Conservation (phyloP, 2,329 filamentous ascomycete genomes). For the Beauveria rudraprayagi region DNA sequence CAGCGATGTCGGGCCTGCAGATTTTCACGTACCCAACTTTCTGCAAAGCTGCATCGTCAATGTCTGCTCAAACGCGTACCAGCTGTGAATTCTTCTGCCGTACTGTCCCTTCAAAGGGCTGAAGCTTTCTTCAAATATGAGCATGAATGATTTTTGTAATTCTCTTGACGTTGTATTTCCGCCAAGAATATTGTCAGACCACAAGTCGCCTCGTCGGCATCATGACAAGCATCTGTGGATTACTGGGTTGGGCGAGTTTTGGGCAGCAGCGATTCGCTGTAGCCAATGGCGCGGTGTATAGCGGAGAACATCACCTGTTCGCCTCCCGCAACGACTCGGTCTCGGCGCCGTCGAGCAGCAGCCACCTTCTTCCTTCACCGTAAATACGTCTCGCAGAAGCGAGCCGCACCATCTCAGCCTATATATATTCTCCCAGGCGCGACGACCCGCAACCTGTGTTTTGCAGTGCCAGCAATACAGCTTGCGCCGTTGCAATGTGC, state of each 20-base stretch:
- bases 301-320: constrained; percentile 4
- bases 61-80: not conserved
- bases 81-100: not conserved
- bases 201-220: not conserved
- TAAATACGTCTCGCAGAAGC: not conserved
- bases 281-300: constrained; percentile 2
- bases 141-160: no score
- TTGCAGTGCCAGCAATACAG: constrained; percentile 30
- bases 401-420: not conserved
- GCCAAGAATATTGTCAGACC: no score
- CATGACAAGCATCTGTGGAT: not conserved
- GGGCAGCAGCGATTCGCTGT: constrained; percentile 2
- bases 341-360: not conserved
- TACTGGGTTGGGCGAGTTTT: not conserved
- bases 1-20: not conserved
- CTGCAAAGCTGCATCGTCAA: not conserved
- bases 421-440: not conserved
- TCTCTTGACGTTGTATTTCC: not conserved
- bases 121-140: no score
- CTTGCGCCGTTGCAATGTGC: constrained; percentile 66
- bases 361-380: not conserved
- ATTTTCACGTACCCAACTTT: no score
- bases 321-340: not conserved
- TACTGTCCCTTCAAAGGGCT: not conserved
- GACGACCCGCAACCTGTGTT: not conserved